Base-by-base conservation (phyloP, 2,329 filamentous ascomycete species). In the Rhynchosporium graminicola region DNA sequence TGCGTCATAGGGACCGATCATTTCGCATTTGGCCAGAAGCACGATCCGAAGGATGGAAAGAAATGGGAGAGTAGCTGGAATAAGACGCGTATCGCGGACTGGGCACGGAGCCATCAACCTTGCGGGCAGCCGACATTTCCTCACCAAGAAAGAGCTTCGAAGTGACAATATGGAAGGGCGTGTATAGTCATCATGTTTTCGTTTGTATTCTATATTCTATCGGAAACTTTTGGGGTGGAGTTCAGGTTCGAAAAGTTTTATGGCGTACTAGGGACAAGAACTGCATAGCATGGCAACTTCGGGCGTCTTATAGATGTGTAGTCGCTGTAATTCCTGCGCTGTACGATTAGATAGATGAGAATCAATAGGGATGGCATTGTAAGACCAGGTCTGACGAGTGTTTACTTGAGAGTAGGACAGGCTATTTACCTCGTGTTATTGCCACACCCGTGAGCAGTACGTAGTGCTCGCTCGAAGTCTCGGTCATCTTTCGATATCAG, bases 51-150 rank as follows among this genome's bases (percentile, higher is more conserved):
- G 28, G 12, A 46, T 15, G 55, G 55, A 33, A 15, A 33, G 26
- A 7, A 31, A 9, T 57, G 42, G 42, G 42, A 20, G 29, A 57
- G 55, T 15, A 50, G 29, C 15, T 59, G 57, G 57, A 59, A 59
- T 10, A 40, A 38, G 6, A 59, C 57, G 29, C 57, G 57, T 7
- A 59, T 59, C 33, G 57, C 29, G 12, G 57, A 29, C 4, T 59
- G 57, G 57, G 57, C 42, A 33, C 20, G n/a, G 33, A 43, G 20
- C 9, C 31, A 59, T 20, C 31, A 59, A 26, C 29, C 29, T 8
- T 59, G 57, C n/a, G 46, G 47, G 33, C 6, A 28, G 9, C 20
- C 15, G 3, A 43, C 42, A 36, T 59, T 59, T 15, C 57, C 57
- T 31, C 48, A 51, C 45, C 46, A 59, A 28, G 36, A 59, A 31